Base-by-base conservation (phyloP, 75 land plant species). In the Sequoia sempervirens region DNA sequence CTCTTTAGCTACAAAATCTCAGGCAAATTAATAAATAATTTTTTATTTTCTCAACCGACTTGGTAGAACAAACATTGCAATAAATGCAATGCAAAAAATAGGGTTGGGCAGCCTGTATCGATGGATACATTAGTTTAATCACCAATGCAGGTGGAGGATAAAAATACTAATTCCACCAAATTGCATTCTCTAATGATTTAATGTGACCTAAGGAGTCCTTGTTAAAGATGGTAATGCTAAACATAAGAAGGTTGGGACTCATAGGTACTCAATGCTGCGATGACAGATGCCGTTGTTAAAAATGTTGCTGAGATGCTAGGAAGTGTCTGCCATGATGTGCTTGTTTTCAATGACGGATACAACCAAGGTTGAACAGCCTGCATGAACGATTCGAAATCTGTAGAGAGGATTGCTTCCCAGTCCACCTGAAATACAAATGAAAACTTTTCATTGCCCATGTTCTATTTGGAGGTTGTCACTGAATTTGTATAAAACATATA, bases 371-470 rank as follows among this genome's bases (percentile, higher is more conserved):
- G 89, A 0, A 95, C 85, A 28, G 92, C 85, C 43, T 88, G 82
- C 20, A 88, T 52, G 70, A 97, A 97, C 20, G 85, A 40, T 32
- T 82, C 46, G 38, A 93, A 90, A 74, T 90, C 82, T 69, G 89
- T 75, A 46, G 92, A 86, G 28, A 97, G 83, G 70, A 97, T 95
- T 32, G 99, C 99, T 82, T 97, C 99, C 99, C 99, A 97, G 83
- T 97, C 99, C 52, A 94, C 94, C 90, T 89, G 88, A 37, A 37
- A 85, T 41, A 23, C 23, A 81, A 50, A 32, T 52, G 14, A 52
- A 7, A n/a, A 40, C 15, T 13, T 72, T 37, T 72, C 34, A 68
- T 23, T 70, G 14, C 5, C 20, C 79, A 82, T 41, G 34, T 37
- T 69, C 80, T 5, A 82, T 43, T 13, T 36, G 30, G 61, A 81